Evolutionary conservation across 495 filamentous ascomycete genomes (phyloP), one percentile per base, ranked within the genome.

Genomic region (Staphylotrichum longicolle): DNA sequence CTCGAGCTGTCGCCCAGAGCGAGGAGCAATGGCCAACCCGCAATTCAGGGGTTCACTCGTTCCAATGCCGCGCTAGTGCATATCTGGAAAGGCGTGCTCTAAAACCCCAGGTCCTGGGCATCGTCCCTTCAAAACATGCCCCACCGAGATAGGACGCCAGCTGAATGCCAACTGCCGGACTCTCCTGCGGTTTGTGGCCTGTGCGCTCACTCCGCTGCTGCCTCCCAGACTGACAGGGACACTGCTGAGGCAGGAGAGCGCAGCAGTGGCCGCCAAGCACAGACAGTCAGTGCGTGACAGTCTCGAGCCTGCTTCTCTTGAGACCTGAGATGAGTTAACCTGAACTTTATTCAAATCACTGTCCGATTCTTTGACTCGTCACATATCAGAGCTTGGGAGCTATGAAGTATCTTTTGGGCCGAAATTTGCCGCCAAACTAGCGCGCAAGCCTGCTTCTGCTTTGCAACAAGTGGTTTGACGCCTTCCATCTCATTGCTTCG

Each of bases 11-110:
- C 57, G 27, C 58, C 57, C 56, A 49, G 34, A 58, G 54, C 51
- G 9, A 51, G 60, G 62, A 66, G 65, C 61, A 62, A 50, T 44
- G 30, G 51, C 62, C 64, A 58, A 47, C 56, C 49, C 57, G 42
- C 60, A 67, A 65, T 64, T 69, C 65, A 64, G 67, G 70, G 70
- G 64, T 27, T 64, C 58, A 50, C 55, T 40, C 59, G 60, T 61
- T 66, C 66, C 61, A 48, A 50, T 41, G 11, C 3, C 9, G 48
- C 59, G 54, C 68, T 68, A 72, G 56, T 4, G 58, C 54, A 7
- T 3, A 60, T 53, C 4, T 3, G 66, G 66, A 7, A 62, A 57
- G 42, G 57, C 52, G 60, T 42, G 52, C 52, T 37, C 54, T 52
- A 45, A 35, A 51, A 37, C 60, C 63, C 69, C 63, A 64, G 55